Percentiles rank a stretch among this genome's conserved stretches.
phyloP scores from a whole-genome alignment of 768 basidiomycete species.

The Chalciporus chontae region DNA sequence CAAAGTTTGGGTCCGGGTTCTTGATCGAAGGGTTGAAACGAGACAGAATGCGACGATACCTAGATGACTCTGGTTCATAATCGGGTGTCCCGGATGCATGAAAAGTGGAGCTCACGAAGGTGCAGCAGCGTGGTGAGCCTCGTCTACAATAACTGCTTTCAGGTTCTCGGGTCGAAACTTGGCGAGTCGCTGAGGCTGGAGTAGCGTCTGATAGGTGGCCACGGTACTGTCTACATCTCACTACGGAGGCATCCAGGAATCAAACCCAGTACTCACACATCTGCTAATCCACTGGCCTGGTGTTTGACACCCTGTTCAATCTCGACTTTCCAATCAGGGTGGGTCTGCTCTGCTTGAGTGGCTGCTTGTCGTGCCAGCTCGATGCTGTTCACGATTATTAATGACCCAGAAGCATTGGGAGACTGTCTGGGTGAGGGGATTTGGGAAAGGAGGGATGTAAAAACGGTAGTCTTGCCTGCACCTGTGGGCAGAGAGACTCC shows the following conservation, averaged over 20 bases:
- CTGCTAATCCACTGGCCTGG: slow-evolving; percentile 73
- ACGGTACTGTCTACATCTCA: slow-evolving; percentile 54
- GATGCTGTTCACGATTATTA: slow-evolving; percentile 86
- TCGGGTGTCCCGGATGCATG: background rate
- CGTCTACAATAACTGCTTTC: slow-evolving; percentile 84
- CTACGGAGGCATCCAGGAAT: background rate
- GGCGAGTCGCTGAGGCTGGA: slow-evolving; percentile 55
- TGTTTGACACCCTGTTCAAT: slow-evolving; percentile 85
- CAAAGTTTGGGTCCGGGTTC: slow-evolving; percentile 44
- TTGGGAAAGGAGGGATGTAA: slow-evolving; percentile 74
- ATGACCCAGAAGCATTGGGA: slow-evolving; percentile 49
- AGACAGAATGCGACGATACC: slow-evolving; percentile 82
- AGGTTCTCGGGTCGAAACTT: slow-evolving; percentile 70
- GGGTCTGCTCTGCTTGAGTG: slow-evolving; percentile 58
- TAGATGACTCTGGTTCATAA: slow-evolving; percentile 22
- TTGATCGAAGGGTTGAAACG: slow-evolving; percentile 71
- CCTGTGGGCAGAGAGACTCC: slow-evolving; percentile 87
- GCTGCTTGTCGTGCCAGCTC: slow-evolving; percentile 90
- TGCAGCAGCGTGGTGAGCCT: slow-evolving; percentile 94
- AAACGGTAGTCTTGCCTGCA: slow-evolving; percentile 88
- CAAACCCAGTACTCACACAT: slow-evolving; percentile 53
- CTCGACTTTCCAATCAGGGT: slow-evolving; percentile 78
- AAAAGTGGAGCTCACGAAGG: slow-evolving; percentile 60
- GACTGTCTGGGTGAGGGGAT: slow-evolving; percentile 45
- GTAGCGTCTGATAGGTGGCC: slow-evolving; percentile 85